Evolutionary conservation across 2,329 filamentous ascomycete species (phyloP).

Genomic region (Hypoxylon sp.): DNA sequence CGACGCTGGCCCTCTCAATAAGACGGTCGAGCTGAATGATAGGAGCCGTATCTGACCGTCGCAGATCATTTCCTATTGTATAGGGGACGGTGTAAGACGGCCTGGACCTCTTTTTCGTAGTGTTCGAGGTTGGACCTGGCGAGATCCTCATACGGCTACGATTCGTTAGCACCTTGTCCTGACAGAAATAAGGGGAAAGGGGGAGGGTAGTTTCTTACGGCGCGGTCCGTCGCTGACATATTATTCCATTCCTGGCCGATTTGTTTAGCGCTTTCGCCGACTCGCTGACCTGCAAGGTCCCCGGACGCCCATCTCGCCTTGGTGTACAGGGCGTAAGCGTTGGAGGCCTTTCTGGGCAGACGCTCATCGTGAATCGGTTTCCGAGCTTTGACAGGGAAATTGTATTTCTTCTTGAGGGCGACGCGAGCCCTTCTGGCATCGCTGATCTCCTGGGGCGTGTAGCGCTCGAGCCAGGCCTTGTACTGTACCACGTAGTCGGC

Average conservation of each 20-base stretch:
- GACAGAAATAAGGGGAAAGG: background rate
- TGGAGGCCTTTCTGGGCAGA: slow-evolving; percentile 51
- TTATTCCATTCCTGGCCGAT: slow-evolving; percentile 53
- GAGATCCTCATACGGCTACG: slow-evolving; percentile 49
- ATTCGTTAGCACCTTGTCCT: slow-evolving; percentile 31
- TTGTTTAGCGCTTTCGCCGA: slow-evolving; percentile 36
- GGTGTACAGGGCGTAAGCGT: slow-evolving; percentile 50
- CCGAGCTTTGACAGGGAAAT: slow-evolving; percentile 38
- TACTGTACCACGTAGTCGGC: slow-evolving; percentile 50
- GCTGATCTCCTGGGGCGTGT: slow-evolving; percentile 51
- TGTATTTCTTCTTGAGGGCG: slow-evolving; percentile 49
- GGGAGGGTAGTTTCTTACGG: slow-evolving; percentile 44
- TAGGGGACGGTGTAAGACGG: slow-evolving; percentile 32
- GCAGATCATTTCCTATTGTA: background rate
- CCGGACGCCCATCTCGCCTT: slow-evolving; percentile 49
- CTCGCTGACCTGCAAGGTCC: slow-evolving; percentile 19
- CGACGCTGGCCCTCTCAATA: background rate
- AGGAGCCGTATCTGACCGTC: background rate
- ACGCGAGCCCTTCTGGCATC: slow-evolving; percentile 58
- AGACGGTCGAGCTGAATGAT: background rate
- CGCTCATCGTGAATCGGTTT: slow-evolving; percentile 56
- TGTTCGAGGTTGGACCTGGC: slow-evolving; percentile 42
- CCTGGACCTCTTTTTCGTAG: slow-evolving; percentile 44
- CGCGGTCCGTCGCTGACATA: slow-evolving; percentile 52
- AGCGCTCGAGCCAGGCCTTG: slow-evolving; percentile 58